Conservation (phyloP, 2,329 filamentous ascomycete species). For the Cercospora beticola region DNA sequence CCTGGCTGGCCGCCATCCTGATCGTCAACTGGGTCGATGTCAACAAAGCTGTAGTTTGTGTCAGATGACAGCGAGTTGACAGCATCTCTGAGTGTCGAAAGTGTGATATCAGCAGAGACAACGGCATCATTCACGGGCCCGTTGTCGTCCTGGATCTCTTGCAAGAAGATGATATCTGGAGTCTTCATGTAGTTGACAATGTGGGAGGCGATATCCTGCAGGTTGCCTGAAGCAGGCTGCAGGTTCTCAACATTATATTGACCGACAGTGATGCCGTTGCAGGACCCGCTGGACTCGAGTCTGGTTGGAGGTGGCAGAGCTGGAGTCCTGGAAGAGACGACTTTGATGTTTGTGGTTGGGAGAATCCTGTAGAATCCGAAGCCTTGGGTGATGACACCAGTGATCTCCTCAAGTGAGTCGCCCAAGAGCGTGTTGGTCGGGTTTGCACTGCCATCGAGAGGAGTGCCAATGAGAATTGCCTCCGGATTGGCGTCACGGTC, state of each 20-base stretch:
- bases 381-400: slow-evolving; percentile 64
- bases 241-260: slow-evolving; percentile 73
- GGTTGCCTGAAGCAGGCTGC: slow-evolving; percentile 54
- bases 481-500: slow-evolving; percentile 68
- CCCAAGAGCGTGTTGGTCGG: slow-evolving; percentile 61
- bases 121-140: slow-evolving; percentile 61
- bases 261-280: slow-evolving; percentile 62
- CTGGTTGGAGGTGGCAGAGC: slow-evolving; percentile 52
- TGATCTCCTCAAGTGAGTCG: slow-evolving; percentile 64
- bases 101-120: slow-evolving; percentile 59
- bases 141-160: slow-evolving; percentile 69
- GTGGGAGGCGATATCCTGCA: slow-evolving; percentile 61
- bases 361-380: slow-evolving; percentile 70
- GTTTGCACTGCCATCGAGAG: slow-evolving; percentile 65
- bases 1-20: slow-evolving; percentile 66
- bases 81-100: slow-evolving; percentile 55
- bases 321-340: slow-evolving; percentile 48
- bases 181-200: slow-evolving; percentile 63
- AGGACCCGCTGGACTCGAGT: slow-evolving; percentile 57
- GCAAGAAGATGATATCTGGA: slow-evolving; percentile 66
- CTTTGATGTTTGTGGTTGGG: slow-evolving; percentile 58
- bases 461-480: slow-evolving; percentile 62
- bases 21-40: slow-evolving; percentile 60
- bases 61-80: slow-evolving; percentile 52
- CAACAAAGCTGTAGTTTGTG: slow-evolving; percentile 58